Evolutionary conservation across 345 rosid species (phyloP).

Genomic region (Pistacia integerrima): DNA sequence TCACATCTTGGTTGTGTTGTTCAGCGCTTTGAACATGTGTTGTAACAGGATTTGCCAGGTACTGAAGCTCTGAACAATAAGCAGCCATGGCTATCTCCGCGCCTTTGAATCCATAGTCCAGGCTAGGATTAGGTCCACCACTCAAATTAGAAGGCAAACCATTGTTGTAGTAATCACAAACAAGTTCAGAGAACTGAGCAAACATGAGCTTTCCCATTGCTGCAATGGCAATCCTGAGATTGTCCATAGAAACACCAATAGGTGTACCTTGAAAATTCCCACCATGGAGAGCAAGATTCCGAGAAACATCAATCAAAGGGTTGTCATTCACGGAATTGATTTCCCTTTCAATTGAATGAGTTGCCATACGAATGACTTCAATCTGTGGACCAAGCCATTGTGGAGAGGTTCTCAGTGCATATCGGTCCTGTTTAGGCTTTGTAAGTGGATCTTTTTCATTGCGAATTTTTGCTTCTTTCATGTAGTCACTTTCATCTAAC

Average conservation of each 20-base stretch:
- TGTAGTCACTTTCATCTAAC: conserved; percentile 37
- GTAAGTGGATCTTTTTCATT: conserved; percentile 47
- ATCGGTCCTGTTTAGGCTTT: conserved; percentile 51
- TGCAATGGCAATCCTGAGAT: conserved; percentile 51
- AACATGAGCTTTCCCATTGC: conserved; percentile 57
- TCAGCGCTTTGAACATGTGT: conserved; percentile 57
- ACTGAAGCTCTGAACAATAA: conserved; percentile 58
- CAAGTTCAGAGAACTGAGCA: conserved; percentile 58
- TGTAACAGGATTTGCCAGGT: conserved; percentile 51
- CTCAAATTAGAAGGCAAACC: conserved; percentile 58
- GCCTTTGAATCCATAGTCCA: conserved; percentile 59
- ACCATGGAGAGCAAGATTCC: conserved; percentile 48
- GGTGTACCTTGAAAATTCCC: conserved; percentile 66
- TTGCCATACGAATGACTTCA: conserved; percentile 48
- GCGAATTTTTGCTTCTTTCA: conserved; percentile 40
- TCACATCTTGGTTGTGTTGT: conserved; percentile 61
- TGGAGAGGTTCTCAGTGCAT: conserved; percentile 55
- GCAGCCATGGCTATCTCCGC: conserved; percentile 58
- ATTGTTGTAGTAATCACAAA: conserved; percentile 52
- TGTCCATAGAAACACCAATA: conserved; percentile 61
- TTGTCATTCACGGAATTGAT: conserved; percentile 58
- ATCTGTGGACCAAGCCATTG: conserved; percentile 64
- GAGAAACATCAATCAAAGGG: conserved; percentile 48
- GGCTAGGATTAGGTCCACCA: conserved; percentile 51
- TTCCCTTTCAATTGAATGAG: conserved; percentile 51